Evolutionary conservation across 2,329 filamentous ascomycete species (phyloP).

Genomic region (Pseudogymnoascus sp.): DNA sequence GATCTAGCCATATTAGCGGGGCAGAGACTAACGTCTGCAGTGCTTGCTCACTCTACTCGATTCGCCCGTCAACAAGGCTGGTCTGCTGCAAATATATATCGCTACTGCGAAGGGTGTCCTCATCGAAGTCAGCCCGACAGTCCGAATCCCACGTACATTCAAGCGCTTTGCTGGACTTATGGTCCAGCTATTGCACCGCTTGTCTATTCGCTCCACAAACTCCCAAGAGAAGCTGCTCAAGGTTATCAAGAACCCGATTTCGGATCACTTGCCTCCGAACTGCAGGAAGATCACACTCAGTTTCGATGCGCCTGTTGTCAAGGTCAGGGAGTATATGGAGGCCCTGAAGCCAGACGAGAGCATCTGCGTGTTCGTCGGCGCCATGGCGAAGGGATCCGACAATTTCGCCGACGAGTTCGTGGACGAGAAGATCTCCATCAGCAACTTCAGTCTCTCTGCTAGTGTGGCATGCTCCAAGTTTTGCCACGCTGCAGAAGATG

Average conservation of each 20-base stretch:
- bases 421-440: slow-evolving; percentile 96
- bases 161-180: slow-evolving; percentile 98
- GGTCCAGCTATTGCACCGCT: slow-evolving; percentile 92
- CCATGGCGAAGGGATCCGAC: slow-evolving; percentile 95
- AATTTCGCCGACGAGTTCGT: slow-evolving; percentile 92
- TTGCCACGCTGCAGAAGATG: slow-evolving; percentile 94
- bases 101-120: slow-evolving; percentile 95
- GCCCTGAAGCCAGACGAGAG: slow-evolving; percentile 74
- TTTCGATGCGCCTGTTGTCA: slow-evolving; percentile 82
- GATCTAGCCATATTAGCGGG: slow-evolving; percentile 15
- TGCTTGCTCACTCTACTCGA: slow-evolving; percentile 94
- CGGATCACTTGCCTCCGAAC: slow-evolving; percentile 90
- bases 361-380: slow-evolving; percentile 94
- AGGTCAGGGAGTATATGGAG: slow-evolving; percentile 81
- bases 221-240: slow-evolving; percentile 96
- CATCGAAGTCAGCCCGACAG: slow-evolving; percentile 96
- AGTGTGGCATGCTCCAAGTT: slow-evolving; percentile 99
- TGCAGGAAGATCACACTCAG: slow-evolving; percentile 96
- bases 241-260: slow-evolving; percentile 97
- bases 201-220: slow-evolving; percentile 92
- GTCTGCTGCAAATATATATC: slow-evolving; percentile 96
- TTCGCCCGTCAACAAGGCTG: slow-evolving; percentile 97
- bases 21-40: slow-evolving; percentile 40
- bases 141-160: slow-evolving; percentile 95
- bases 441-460: slow-evolving; percentile 93